phyloP scores from a whole-genome alignment of 768 basidiomycete species.

The Pisolithus tinctorius region DNA sequence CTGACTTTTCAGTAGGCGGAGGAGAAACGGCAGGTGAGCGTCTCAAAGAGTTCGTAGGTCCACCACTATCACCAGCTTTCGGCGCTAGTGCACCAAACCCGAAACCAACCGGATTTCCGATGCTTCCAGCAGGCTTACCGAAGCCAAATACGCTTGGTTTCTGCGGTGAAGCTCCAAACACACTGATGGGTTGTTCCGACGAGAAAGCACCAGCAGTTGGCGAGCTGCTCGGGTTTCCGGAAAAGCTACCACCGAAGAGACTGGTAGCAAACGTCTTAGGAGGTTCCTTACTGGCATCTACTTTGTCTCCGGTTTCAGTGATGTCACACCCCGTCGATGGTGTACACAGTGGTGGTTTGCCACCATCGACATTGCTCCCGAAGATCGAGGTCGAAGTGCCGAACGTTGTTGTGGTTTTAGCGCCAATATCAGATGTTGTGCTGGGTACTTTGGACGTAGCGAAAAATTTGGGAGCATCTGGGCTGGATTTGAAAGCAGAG shows the following conservation, averaged over 20 bases:
- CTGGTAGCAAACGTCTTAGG: not conserved
- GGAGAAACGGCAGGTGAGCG: slow-evolving; percentile 11
- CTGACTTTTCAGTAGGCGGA: slow-evolving; percentile 20
- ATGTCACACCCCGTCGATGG: slow-evolving; percentile 1
- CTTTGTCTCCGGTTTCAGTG: slow-evolving; percentile 1
- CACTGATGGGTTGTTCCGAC: slow-evolving; percentile 19
- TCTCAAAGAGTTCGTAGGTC: not conserved
- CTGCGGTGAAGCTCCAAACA: slow-evolving; percentile 24
- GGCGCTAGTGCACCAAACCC: slow-evolving; percentile 28
- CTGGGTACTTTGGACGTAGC: slow-evolving; percentile 10
- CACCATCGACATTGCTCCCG: slow-evolving; percentile 14
- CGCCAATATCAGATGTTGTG: slow-evolving; percentile 12
- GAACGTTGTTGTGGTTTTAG: slow-evolving; percentile 21
- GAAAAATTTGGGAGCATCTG: slow-evolving; percentile 18
- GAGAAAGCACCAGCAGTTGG: slow-evolving; percentile 13
- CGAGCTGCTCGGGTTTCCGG: slow-evolving; percentile 2
- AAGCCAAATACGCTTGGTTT: slow-evolving; percentile 22
- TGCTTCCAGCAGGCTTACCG: slow-evolving; percentile 36
- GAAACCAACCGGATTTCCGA: slow-evolving; percentile 63
- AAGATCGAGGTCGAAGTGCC: slow-evolving; percentile 17
- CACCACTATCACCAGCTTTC: slow-evolving; percentile 8
- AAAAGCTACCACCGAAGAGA: slow-evolving; percentile 15
- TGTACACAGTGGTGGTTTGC: slow-evolving; percentile 9
- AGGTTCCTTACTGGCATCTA: slow-evolving; percentile 9
- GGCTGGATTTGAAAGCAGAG: slow-evolving; percentile 11